Percentiles rank a stretch among this genome's conserved stretches.
These are phyloP conservation scores for Coprinopsis sp. DNA, from an alignment of 768 basidiomycete genomes.

Conservation along the genomic window DNA sequence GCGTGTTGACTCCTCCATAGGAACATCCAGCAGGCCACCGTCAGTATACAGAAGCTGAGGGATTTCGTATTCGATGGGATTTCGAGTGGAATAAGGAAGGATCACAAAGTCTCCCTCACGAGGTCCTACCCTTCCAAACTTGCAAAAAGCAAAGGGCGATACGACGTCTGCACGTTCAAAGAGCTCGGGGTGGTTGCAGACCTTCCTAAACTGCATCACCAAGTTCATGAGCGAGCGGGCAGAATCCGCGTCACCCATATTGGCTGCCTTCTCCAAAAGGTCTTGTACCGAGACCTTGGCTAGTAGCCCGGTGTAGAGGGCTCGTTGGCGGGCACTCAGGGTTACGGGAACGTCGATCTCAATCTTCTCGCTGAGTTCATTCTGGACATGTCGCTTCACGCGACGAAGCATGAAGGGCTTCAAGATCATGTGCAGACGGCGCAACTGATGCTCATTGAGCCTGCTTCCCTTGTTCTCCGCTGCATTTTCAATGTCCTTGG, in stretches of 20 bases:
- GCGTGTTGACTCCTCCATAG: slow-evolving; percentile 45
- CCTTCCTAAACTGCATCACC: slow-evolving; percentile 99
- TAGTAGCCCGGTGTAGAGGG: slow-evolving; percentile 83
- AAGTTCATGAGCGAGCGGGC: slow-evolving; percentile 97
- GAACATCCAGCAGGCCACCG: slow-evolving; percentile 66
- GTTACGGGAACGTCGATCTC: slow-evolving; percentile 95
- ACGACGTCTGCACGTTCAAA: slow-evolving; percentile 96
- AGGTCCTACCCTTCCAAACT: slow-evolving; percentile 59
- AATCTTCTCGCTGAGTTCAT: slow-evolving; percentile 99
- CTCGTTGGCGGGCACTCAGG: slow-evolving; percentile 86
- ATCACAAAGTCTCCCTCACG: slow-evolving; percentile 84
- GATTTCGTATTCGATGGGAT: slow-evolving; percentile 75
- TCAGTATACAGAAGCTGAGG: slow-evolving; percentile 77
- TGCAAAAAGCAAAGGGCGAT: slow-evolving; percentile 86
- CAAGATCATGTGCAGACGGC: slow-evolving; percentile 95
- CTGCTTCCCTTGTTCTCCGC: slow-evolving; percentile 86
- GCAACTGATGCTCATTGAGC: slow-evolving; percentile 91
- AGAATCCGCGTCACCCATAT: slow-evolving; percentile 85
- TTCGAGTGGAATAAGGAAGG: slow-evolving; percentile 81
- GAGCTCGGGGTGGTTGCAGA: slow-evolving; percentile 96
- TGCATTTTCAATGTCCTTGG: slow-evolving; percentile 97
- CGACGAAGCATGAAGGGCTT: slow-evolving; percentile 99
- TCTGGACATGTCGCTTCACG: slow-evolving; percentile 98
- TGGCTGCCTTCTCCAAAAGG: slow-evolving; percentile 87
- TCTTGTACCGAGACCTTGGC: slow-evolving; percentile 95